Conservation (phyloP, 1,139 yeast species). For the Hansenula sp. region DNA sequence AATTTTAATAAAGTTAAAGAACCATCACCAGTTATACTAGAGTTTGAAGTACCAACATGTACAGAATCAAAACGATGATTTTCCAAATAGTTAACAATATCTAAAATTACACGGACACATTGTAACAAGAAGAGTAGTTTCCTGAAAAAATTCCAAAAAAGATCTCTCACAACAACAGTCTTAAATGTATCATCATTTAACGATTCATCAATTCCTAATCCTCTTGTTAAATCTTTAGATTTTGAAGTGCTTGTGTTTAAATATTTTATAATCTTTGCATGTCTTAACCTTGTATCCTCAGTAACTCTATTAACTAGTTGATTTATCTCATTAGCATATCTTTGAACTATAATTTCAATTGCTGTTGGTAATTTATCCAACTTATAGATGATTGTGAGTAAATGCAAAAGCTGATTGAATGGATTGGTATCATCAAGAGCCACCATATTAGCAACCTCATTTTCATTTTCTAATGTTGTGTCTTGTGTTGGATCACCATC, state of each 20-base stretch:
- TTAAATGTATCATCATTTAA: conserved; percentile 36
- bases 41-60: background rate
- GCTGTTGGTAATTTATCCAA: conserved; percentile 63
- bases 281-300: conserved; percentile 57
- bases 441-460: conserved; percentile 10
- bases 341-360: conserved; percentile 47
- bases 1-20: conserved; percentile 45
- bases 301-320: conserved; percentile 56
- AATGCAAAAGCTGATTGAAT: conserved; percentile 49
- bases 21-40: background rate
- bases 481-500: conserved; percentile 22
- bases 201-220: background rate
- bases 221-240: background rate
- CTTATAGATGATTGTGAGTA: conserved; percentile 55
- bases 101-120: conserved; percentile 62
- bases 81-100: conserved; percentile 38
- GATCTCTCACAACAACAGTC: conserved; percentile 58
- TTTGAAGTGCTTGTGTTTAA: conserved; percentile 9
- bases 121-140: conserved; percentile 64
- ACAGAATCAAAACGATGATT: background rate
- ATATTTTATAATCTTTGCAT: conserved; percentile 35
- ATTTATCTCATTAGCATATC: conserved; percentile 43
- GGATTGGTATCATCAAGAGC: conserved; percentile 43
- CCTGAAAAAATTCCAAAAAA: conserved; percentile 64
- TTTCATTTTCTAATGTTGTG: conserved; percentile 27